Percentiles rank a stretch among this genome's conserved stretches.
phyloP scores from a whole-genome alignment of 2,329 filamentous ascomycete species.

The Cladophialophora immunda region DNA sequence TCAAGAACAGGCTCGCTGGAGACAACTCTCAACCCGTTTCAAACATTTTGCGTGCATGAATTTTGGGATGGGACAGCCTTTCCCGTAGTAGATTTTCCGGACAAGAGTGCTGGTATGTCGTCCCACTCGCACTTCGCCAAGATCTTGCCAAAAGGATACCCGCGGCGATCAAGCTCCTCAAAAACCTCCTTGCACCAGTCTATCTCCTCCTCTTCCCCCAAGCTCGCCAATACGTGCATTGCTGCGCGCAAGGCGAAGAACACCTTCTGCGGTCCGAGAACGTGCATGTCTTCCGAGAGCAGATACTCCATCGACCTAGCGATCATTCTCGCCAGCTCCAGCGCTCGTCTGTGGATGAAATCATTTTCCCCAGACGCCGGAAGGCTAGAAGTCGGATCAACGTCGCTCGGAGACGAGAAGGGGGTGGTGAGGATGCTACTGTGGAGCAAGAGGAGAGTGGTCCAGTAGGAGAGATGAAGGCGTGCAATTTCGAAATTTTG shows the following conservation, averaged over 20 bases:
- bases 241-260: constrained; percentile 24
- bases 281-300: constrained; percentile 25
- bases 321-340: constrained; percentile 16
- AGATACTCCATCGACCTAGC: constrained; percentile 26
- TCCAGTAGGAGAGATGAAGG: constrained; percentile 25
- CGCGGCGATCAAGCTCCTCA: constrained; percentile 21
- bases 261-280: constrained; percentile 15
- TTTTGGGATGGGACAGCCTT: too few relatives aligned
- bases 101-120: constrained; percentile 24
- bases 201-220: not conserved
- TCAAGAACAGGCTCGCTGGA: too few relatives aligned
- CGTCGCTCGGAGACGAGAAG: not conserved
- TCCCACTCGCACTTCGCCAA: constrained; percentile 23
- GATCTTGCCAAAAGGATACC: constrained; percentile 27
- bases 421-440: constrained; percentile 11
- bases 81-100: not conserved
- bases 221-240: constrained; percentile 21
- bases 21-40: too few relatives aligned
- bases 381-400: not conserved
- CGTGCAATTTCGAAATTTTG: constrained; percentile 27
- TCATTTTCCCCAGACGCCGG: too few relatives aligned
- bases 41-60: too few relatives aligned
- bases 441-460: constrained; percentile 23
- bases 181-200: constrained; percentile 17
- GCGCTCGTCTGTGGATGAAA: too few relatives aligned